phyloP scores from a whole-genome alignment of 2,329 filamentous ascomycete species.

The Colletotrichum gigasporum region DNA sequence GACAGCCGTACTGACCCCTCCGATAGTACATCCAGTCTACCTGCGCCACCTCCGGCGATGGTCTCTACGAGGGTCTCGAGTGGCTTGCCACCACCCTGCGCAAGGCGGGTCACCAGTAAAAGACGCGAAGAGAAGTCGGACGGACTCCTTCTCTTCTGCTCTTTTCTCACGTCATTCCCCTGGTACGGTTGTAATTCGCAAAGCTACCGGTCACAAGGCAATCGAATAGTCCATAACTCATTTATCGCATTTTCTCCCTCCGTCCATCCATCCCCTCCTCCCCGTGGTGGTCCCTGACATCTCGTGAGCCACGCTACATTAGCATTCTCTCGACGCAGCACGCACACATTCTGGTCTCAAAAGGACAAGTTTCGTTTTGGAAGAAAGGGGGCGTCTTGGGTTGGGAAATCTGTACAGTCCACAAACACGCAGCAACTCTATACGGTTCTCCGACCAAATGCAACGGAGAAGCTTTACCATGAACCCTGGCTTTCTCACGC shows the following conservation, averaged over 20 bases:
- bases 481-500: constrained; percentile 28
- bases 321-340: constrained; percentile 32
- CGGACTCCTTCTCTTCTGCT: constrained; percentile 44
- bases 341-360: constrained; percentile 32
- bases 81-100: constrained; percentile 87
- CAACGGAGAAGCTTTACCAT: constrained; percentile 28
- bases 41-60: constrained; percentile 97
- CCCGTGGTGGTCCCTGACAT: constrained; percentile 33
- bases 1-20: constrained; percentile 24
- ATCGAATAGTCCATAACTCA: constrained; percentile 64
- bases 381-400: constrained; percentile 43
- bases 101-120: constrained; percentile 76
- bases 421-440: constrained; percentile 29
- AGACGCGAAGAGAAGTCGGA: constrained; percentile 41
- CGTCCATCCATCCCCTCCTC: constrained; percentile 24
- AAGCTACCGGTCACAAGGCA: constrained; percentile 62
- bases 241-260: constrained; percentile 36
- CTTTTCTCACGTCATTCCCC: constrained; percentile 53
- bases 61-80: constrained; percentile 99
- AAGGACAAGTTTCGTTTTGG: constrained; percentile 43
- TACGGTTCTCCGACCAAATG: constrained; percentile 28
- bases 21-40: constrained; percentile 97
- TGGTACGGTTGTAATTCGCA: constrained; percentile 68
- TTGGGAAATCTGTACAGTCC: constrained; percentile 46
- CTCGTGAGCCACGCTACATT: constrained; percentile 29